A percentile compares a stretch with the other conserved stretches of the same genome.
Evolutionary conservation across 352 stramenopile genomes (phyloP).

Genomic region (Phytophthora idaei): DNA sequence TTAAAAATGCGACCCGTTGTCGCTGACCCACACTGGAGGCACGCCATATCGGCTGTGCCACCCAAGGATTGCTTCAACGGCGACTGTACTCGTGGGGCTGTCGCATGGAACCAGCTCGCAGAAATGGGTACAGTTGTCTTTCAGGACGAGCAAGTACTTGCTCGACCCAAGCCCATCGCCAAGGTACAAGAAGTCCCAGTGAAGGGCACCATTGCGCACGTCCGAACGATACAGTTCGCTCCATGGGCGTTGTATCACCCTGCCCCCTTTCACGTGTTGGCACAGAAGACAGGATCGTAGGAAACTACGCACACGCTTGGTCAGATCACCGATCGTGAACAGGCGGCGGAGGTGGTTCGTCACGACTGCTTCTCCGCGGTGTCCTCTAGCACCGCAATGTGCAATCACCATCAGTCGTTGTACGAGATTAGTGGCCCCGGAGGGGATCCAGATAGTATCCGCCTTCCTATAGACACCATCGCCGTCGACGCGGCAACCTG

Average conservation of each 20-base stretch:
- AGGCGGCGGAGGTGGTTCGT: slow-evolving; percentile 2
- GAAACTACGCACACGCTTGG: background rate
- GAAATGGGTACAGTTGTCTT: slow-evolving; percentile 22
- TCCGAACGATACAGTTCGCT: background rate
- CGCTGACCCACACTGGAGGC: background rate
- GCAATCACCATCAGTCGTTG: background rate
- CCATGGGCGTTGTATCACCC: slow-evolving; percentile 5
- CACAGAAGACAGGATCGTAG: slow-evolving; percentile 8
- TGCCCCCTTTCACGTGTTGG: slow-evolving; percentile 5
- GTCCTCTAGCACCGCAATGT: slow-evolving; percentile 1
- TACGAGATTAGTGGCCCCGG: slow-evolving; percentile 3
- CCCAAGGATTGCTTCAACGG: slow-evolving; percentile 2
- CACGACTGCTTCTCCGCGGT: slow-evolving; percentile 2
- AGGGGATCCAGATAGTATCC: slow-evolving; percentile 7
- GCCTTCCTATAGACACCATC: slow-evolving; percentile 1
- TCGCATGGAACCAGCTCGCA: slow-evolving; percentile 17
- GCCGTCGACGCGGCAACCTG: too few relatives aligned
- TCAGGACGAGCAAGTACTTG: slow-evolving; percentile 13
- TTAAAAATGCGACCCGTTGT: background rate
- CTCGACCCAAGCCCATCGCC: slow-evolving; percentile 4
- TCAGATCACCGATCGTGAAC: background rate
- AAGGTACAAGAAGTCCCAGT: slow-evolving; percentile 8
- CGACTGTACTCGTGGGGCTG: slow-evolving; percentile 1
- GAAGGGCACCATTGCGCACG: slow-evolving; percentile 6
- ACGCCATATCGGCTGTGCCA: slow-evolving; percentile 8